Evolutionary conservation across 2,329 filamentous ascomycete genomes (phyloP), one percentile per base, ranked within the genome.

Genomic region (Colletotrichum paranaense): DNA sequence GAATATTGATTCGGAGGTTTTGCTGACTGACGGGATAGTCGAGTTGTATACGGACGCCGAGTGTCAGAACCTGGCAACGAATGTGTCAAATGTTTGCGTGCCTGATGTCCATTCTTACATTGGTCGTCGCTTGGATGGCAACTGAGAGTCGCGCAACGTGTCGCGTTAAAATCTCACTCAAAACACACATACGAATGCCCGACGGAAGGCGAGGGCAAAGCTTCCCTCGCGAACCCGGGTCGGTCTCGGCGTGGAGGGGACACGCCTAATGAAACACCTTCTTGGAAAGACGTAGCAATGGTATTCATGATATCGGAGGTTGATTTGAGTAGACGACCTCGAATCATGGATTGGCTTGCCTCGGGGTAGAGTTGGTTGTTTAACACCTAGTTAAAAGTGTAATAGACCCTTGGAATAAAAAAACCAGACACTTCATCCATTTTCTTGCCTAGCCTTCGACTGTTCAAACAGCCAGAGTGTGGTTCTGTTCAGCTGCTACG

Each of bases 31-130:
- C 53, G 3, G 6, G 5, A 2, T 14, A 65, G 70, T 73, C 1
- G 70, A 73, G 60, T 55, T 73, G 11, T 73, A 73, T 49, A 70
- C 60, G 22, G 60, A 70, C 19, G 32, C 7, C 26, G 49, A 60
- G 1, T 73, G 70, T 67, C n/a, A 60, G 60, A 30, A 52, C 19
- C 70, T 73, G 22, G 67, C 70, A 2, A 73, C 70, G 5, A 73
- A 73, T 26, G 67, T 12, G 0, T 57, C 67, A 1, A 52, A 70
- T 19, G 67, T 70, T 60, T 73, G 70, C 67, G 70, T 73, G n/a
- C 62, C 70, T 1, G 12, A 66, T 14, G 28, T 70, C 7, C 14
- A 35, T 67, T 60, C 70, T 5, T 73, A 73, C 19, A 70, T 73
- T n/a, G 58, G 58, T 19, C 70, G 70, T 4, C 70, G 67, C 24